Evolutionary conservation across 768 basidiomycete genomes (phyloP).

Genomic region (Pulveroboletus frians): DNA sequence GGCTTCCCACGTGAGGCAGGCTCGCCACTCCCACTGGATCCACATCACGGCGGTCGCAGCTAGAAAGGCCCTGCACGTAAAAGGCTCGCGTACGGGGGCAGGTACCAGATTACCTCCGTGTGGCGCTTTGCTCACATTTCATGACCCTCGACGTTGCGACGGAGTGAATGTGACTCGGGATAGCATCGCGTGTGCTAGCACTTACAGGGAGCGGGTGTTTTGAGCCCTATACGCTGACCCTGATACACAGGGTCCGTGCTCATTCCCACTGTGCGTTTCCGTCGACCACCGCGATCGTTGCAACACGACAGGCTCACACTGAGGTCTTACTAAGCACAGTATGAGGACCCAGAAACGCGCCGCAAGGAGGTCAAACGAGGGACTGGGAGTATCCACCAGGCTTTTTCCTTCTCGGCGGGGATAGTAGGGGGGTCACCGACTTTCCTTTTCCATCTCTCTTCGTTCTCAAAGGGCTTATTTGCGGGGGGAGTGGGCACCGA

Average conservation of each 20-base stretch:
- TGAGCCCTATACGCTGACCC: background rate
- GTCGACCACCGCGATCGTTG: background rate
- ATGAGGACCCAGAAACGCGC: too few relatives aligned
- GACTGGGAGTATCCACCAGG: too few relatives aligned
- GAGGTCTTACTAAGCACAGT: too few relatives aligned
- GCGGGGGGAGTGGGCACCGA: too few relatives aligned
- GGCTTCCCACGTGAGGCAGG: slow-evolving; percentile 6
- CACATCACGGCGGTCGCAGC: background rate
- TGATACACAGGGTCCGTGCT: background rate
- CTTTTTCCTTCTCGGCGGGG: background rate
- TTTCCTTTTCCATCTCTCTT: too few relatives aligned
- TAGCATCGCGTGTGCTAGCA: background rate
- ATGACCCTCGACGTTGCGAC: background rate
- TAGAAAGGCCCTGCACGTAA: background rate
- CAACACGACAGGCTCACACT: background rate
- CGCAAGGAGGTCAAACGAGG: background rate
- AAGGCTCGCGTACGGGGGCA: background rate
- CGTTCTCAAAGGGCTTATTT: too few relatives aligned
- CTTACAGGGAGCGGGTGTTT: background rate
- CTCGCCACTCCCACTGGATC: background rate
- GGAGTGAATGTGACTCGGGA: background rate
- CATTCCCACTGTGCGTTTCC: background rate
- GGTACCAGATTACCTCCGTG: slow-evolving; percentile 19
- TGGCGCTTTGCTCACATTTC: slow-evolving; percentile 4
- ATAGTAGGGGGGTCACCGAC: background rate